Conservation (phyloP, 495 filamentous ascomycete species). For the Arthonia radiata region DNA sequence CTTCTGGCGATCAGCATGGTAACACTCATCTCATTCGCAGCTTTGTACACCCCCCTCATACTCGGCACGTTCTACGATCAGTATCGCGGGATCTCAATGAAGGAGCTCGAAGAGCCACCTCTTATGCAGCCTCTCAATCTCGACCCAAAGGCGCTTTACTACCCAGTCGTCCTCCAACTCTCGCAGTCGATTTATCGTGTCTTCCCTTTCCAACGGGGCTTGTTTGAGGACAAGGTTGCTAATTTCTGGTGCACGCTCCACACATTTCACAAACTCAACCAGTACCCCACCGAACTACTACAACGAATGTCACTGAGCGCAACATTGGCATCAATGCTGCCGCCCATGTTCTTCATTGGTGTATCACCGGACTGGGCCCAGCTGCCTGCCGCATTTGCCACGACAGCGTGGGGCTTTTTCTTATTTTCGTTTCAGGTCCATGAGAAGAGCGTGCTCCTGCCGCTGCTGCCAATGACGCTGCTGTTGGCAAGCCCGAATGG, state of each 20-base stretch:
- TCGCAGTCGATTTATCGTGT: constrained; percentile 67
- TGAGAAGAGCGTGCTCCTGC: constrained; percentile 84
- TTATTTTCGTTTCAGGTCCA: constrained; percentile 93
- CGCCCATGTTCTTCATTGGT: constrained; percentile 59
- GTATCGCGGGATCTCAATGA: no score
- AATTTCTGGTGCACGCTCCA: constrained; percentile 93
- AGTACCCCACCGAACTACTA: constrained; percentile 29
- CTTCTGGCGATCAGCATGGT: constrained; percentile 48
- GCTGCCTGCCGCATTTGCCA: constrained; percentile 51
- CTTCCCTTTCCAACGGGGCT: constrained; percentile 77
- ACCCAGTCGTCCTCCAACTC: constrained; percentile 46
- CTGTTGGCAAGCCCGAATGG: constrained; percentile 55
- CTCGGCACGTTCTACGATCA: constrained; percentile 35
- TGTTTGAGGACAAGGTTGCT: constrained; percentile 97
- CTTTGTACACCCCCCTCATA: constrained; percentile 27
- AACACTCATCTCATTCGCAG: constrained; percentile 37
- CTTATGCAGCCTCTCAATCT: constrained; percentile 30
- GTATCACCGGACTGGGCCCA: constrained; percentile 49
- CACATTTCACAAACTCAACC: constrained; percentile 60
- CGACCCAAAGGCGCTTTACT: constrained; percentile 38
- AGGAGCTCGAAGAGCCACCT: constrained; percentile 22
- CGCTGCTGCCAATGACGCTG: constrained; percentile 75
- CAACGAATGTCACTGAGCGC: constrained; percentile 53
- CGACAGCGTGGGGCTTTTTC: constrained; percentile 89
- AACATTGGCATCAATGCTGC: constrained; percentile 49